Conservation (phyloP, 2,329 filamentous ascomycete species). For the Calcarisporium arbuscula region DNA sequence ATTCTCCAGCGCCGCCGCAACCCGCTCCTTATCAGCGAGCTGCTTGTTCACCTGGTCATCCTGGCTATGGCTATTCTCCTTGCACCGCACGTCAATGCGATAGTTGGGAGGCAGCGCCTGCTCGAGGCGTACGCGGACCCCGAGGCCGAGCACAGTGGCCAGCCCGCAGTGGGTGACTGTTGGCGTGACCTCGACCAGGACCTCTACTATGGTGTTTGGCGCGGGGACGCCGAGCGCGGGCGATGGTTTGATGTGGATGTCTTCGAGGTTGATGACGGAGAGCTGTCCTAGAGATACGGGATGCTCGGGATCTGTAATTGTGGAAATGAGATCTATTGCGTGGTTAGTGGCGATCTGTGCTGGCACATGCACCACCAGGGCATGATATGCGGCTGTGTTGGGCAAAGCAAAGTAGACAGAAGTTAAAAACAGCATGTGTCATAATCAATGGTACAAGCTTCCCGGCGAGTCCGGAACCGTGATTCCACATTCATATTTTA, state of each 20-base stretch:
- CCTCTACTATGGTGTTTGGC: slow-evolving; percentile 56
- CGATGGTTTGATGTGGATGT: slow-evolving; percentile 68
- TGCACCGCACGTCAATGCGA: slow-evolving; percentile 86
- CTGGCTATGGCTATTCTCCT: slow-evolving; percentile 91
- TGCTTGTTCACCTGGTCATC: slow-evolving; percentile 97
- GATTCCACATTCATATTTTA: too few relatives aligned
- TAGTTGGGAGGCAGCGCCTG: slow-evolving; percentile 87
- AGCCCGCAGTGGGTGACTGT: slow-evolving; percentile 96
- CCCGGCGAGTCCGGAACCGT: too few relatives aligned
- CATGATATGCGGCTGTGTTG: too few relatives aligned
- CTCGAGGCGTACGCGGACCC: slow-evolving; percentile 85
- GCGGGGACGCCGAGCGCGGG: slow-evolving; percentile 32
- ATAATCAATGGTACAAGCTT: too few relatives aligned
- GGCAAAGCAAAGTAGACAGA: too few relatives aligned
- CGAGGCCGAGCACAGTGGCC: slow-evolving; percentile 91
- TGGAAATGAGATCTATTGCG: slow-evolving; percentile 77
- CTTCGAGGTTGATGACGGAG: slow-evolving; percentile 90
- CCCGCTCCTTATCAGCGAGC: slow-evolving; percentile 90
- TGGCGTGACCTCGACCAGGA: slow-evolving; percentile 85
- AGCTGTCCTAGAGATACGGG: slow-evolving; percentile 88
- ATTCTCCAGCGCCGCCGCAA: slow-evolving; percentile 92
- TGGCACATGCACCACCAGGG: too few relatives aligned
- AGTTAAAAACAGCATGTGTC: too few relatives aligned
- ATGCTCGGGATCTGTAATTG: slow-evolving; percentile 94
- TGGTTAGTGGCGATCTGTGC: too few relatives aligned